Evolutionary conservation across 768 basidiomycete species (phyloP).

Genomic region (Boletus subcaerulescens): DNA sequence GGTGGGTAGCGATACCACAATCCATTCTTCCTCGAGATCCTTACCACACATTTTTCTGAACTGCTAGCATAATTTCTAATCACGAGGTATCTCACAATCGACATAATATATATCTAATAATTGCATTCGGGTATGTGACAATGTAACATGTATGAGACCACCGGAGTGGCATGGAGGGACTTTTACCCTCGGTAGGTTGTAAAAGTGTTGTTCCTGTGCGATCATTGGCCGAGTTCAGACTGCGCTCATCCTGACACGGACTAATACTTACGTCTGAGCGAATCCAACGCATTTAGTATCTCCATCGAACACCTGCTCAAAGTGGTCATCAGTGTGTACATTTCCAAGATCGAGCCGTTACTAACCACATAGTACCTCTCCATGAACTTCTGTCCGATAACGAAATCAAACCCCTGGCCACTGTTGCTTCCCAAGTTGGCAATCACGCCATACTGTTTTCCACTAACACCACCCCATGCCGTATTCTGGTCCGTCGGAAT

Average conservation of each 20-base stretch:
- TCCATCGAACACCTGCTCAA: slow-evolving; percentile 19
- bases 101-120: too few relatives aligned
- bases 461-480: slow-evolving; percentile 7
- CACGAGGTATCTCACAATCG: too few relatives aligned
- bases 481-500: slow-evolving; percentile 16
- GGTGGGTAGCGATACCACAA: too few relatives aligned
- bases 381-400: neutral
- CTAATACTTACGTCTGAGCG: slow-evolving; percentile 19
- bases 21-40: too few relatives aligned
- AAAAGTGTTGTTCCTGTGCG: too few relatives aligned
- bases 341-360: neutral
- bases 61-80: too few relatives aligned
- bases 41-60: too few relatives aligned
- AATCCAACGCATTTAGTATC: slow-evolving; percentile 19
- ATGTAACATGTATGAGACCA: too few relatives aligned
- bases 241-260: neutral
- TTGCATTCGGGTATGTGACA: too few relatives aligned
- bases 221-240: slow-evolving; percentile 12
- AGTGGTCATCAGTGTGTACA: neutral
- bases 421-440: neutral
- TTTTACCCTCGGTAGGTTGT: neutral
- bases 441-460: slow-evolving; percentile 12
- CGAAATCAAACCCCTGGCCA: neutral
- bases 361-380: slow-evolving; percentile 9
- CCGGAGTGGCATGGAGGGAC: neutral